Percentiles rank a stretch among this genome's conserved stretches.
Evolutionary conservation across 208 protist genomes (phyloP).

Genomic region (Acanthamoeba castellanii): DNA sequence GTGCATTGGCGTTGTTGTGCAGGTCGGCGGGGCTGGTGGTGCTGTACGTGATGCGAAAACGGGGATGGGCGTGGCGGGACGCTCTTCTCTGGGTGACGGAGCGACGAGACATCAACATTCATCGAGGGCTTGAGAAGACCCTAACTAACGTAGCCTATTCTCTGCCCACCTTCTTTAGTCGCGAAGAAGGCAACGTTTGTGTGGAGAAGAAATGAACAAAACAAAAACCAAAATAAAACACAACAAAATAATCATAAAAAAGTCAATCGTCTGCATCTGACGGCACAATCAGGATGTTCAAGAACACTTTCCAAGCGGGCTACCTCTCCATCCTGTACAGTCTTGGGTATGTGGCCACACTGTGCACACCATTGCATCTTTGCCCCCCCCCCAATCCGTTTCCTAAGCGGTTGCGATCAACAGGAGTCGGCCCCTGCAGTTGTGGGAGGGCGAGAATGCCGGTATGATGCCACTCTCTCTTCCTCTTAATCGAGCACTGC

Average conservation of each 20-base stretch:
- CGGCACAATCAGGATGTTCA: slow-evolving; percentile 94
- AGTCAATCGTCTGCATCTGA: too few species aligned
- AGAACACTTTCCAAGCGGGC: slow-evolving; percentile 98
- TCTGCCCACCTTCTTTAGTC: neutral
- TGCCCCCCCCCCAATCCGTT: neutral
- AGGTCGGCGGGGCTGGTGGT: slow-evolving; percentile 35
- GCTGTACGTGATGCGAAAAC: slow-evolving; percentile 19
- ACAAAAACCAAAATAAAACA: neutral
- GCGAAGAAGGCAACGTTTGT: neutral
- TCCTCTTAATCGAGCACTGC: neutral
- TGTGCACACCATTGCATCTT: neutral
- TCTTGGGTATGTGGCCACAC: slow-evolving; percentile 91
- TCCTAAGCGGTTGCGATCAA: neutral
- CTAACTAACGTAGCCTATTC: neutral
- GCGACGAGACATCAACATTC: slow-evolving; percentile 51
- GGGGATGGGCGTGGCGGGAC: neutral
- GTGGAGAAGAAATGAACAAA: neutral
- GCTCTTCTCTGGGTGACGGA: slow-evolving; percentile 7
- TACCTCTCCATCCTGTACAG: slow-evolving; percentile 99
- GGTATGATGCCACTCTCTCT: neutral
- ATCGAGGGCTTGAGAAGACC: slow-evolving; percentile 5
- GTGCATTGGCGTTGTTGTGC: neutral
- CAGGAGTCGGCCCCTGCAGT: slow-evolving; percentile 97
- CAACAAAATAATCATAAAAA: too few species aligned
- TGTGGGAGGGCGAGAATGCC: slow-evolving; percentile 96